These are phyloP conservation scores for Ajuga chamaepitys DNA, from an alignment of 257 asterid species.

Conservation along the genomic window DNA sequence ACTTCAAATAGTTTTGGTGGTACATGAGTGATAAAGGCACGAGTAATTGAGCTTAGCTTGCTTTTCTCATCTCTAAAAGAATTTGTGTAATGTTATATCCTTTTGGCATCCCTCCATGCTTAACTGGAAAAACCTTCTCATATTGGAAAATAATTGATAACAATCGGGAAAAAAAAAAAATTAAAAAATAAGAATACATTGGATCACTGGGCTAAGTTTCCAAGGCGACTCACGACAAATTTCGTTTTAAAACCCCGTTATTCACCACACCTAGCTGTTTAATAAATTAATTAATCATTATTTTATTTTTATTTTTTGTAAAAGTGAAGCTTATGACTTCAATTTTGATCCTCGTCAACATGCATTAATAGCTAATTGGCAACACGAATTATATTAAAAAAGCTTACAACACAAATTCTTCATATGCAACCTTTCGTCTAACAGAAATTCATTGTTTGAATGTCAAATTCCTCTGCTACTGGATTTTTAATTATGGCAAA, in stretches of 20 bases:
- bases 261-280: neutral
- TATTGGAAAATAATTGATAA: neutral
- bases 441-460: neutral
- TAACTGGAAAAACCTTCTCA: neutral
- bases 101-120: neutral
- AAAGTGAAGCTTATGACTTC: neutral
- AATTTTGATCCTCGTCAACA: constrained; percentile 13
- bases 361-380: neutral
- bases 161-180: neutral
- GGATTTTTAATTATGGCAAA: neutral
- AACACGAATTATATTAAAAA: neutral
- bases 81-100: neutral
- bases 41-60: neutral
- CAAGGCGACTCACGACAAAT: neutral
- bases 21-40: neutral
- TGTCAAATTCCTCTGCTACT: neutral
- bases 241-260: neutral
- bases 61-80: neutral
- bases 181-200: neutral
- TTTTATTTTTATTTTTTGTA: too few species aligned
- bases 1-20: neutral
- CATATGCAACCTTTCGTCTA: neutral
- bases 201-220: neutral
- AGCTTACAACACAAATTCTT: constrained; percentile 7
- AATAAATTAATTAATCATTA: too few species aligned